Conservation (phyloP, 2,329 filamentous ascomycete genomes). For the Elsinoe australis region DNA sequence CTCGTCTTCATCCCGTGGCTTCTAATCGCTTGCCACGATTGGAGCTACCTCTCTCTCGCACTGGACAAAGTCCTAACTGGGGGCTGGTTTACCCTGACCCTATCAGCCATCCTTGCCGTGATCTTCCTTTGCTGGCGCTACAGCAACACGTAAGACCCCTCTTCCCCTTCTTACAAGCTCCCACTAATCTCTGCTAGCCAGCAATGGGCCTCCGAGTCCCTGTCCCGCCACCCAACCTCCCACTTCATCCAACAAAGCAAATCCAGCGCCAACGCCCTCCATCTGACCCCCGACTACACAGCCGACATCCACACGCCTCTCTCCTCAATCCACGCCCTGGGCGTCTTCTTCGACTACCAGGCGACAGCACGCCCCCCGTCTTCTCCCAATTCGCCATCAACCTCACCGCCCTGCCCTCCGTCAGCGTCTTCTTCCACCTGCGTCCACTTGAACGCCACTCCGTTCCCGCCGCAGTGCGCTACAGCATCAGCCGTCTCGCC, state of each 20-base stretch:
- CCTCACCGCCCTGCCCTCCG: slow-evolving; percentile 23
- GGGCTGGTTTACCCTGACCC: slow-evolving; percentile 67
- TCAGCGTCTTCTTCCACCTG: slow-evolving; percentile 25
- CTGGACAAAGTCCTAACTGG: slow-evolving; percentile 67
- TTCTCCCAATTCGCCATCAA: slow-evolving; percentile 25
- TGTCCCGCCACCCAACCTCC: no score
- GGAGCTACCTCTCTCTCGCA: slow-evolving; percentile 60
- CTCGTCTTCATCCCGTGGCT: slow-evolving; percentile 57
- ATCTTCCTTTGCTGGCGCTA: slow-evolving; percentile 70
- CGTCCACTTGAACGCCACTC: slow-evolving; percentile 23
- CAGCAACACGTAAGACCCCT: slow-evolving; percentile 59
- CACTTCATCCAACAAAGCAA: slow-evolving; percentile 32
- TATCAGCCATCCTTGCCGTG: slow-evolving; percentile 54
- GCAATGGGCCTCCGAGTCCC: no score
- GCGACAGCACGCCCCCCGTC: slow-evolving; percentile 44
- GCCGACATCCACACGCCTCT: no score
- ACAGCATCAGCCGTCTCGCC: slow-evolving; percentile 21
- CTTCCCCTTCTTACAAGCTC: no score
- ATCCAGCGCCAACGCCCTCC: slow-evolving; percentile 35
- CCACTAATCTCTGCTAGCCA: no score
- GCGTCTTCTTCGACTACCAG: slow-evolving; percentile 75
- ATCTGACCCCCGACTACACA: slow-evolving; percentile 31
- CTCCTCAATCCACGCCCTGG: slow-evolving; percentile 47
- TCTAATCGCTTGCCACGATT: slow-evolving; percentile 58
- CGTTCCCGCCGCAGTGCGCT: slow-evolving; percentile 21